Evolutionary conservation across 2,329 filamentous ascomycete genomes (phyloP).

Genomic region (Xylaria sp.): DNA sequence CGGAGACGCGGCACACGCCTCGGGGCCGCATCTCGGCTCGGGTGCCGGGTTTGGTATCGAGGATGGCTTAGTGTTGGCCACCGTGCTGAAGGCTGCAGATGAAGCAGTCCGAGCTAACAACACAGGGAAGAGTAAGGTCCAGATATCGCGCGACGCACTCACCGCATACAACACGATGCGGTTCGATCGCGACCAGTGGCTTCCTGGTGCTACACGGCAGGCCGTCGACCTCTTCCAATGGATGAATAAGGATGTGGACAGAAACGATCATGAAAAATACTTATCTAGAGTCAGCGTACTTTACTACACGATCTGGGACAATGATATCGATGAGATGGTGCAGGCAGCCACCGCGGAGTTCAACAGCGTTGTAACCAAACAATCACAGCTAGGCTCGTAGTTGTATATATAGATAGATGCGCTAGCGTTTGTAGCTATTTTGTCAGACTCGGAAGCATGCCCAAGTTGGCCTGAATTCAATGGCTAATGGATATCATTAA

Average conservation of each 20-base stretch:
- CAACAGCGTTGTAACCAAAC: slow-evolving; percentile 3
- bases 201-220: slow-evolving; percentile 47
- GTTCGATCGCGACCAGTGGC: slow-evolving; percentile 49
- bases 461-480: not conserved
- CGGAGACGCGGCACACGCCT: slow-evolving; percentile 68
- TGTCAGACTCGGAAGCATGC: not conserved
- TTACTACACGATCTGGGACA: slow-evolving; percentile 49
- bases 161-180: slow-evolving; percentile 46
- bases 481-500: not conserved
- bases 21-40: slow-evolving; percentile 65
- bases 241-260: slow-evolving; percentile 38
- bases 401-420: not conserved
- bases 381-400: slow-evolving; percentile 12
- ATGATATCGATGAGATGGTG: slow-evolving; percentile 48
- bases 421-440: not conserved
- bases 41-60: slow-evolving; percentile 68
- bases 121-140: slow-evolving; percentile 24
- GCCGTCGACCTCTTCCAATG: slow-evolving; percentile 49
- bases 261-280: slow-evolving; percentile 42
- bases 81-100: slow-evolving; percentile 41
- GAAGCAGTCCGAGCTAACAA: slow-evolving; percentile 15
- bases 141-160: slow-evolving; percentile 45
- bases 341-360: slow-evolving; percentile 35
- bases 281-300: slow-evolving; percentile 36
- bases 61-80: slow-evolving; percentile 57